Conservation (phyloP, 164 flowering plant genomes). For the Magnolia sinica region DNA sequence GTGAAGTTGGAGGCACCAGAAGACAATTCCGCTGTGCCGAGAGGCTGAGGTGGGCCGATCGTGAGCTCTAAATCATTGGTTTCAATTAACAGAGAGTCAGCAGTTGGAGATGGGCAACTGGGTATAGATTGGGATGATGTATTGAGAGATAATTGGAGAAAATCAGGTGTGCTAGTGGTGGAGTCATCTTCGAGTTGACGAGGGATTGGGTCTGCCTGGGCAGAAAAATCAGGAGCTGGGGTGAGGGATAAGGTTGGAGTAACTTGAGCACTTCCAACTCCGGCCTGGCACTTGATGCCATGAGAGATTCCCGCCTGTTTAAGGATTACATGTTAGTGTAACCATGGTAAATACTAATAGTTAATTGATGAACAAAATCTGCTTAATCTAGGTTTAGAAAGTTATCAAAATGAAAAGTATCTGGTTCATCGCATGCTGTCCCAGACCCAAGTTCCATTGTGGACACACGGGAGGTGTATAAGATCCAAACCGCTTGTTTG, state of each 20-base stretch:
- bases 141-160: slow-evolving; percentile 6
- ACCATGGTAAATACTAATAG: not conserved
- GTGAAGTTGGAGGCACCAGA: not conserved
- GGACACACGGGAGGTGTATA: too few relatives aligned
- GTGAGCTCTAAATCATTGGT: slow-evolving; percentile 19
- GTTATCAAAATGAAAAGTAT: too few relatives aligned
- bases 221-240: slow-evolving; percentile 6
- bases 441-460: too few relatives aligned
- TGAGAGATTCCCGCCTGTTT: slow-evolving; percentile 5
- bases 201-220: not conserved
- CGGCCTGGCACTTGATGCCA: not conserved
- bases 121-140: not conserved
- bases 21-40: not conserved
- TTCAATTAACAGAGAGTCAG: slow-evolving; percentile 4
- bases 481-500: too few relatives aligned
- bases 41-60: slow-evolving; percentile 15
- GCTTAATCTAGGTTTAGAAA: not conserved
- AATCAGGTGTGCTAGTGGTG: not conserved
- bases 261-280: not conserved
- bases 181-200: not conserved
- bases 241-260: slow-evolving; percentile 4
- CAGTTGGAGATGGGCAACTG: not conserved
- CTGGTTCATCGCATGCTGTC: too few relatives aligned
- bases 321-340: not conserved
- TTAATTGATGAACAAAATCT: not conserved